Evolutionary conservation across 2,329 filamentous ascomycete species (phyloP).

Genomic region (Fusarium cyanostomum): DNA sequence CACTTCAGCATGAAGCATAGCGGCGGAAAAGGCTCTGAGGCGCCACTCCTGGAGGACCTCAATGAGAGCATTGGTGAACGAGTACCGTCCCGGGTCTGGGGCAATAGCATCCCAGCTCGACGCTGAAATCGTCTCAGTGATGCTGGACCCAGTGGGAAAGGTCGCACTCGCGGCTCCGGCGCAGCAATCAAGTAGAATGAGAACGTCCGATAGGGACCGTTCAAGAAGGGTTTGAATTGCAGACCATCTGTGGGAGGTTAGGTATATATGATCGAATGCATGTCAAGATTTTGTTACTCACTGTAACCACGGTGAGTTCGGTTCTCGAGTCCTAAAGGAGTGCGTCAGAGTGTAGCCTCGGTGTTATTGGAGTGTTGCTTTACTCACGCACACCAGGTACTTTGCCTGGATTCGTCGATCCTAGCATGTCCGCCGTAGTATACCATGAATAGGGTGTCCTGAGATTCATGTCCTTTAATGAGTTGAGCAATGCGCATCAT

Average conservation of each 20-base stretch:
- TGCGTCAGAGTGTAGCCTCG: slow-evolving; percentile 14
- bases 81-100: slow-evolving; percentile 67
- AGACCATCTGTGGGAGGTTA: slow-evolving; percentile 57
- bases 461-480: slow-evolving; percentile 65
- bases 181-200: slow-evolving; percentile 68
- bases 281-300: slow-evolving; percentile 44
- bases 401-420: slow-evolving; percentile 68
- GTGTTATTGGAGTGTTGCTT: too few relatives aligned
- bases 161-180: slow-evolving; percentile 68
- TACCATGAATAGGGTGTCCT: slow-evolving; percentile 65
- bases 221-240: slow-evolving; percentile 69
- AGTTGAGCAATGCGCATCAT: slow-evolving; percentile 66
- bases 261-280: not conserved
- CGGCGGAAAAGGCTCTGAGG: slow-evolving; percentile 63
- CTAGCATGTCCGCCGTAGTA: slow-evolving; percentile 69
- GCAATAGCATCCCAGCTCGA: slow-evolving; percentile 71
- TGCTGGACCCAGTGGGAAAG: slow-evolving; percentile 66
- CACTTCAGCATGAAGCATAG: slow-evolving; percentile 69
- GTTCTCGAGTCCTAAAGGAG: slow-evolving; percentile 55
- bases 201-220: slow-evolving; percentile 64
- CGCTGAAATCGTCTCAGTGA: slow-evolving; percentile 69
- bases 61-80: slow-evolving; percentile 67
- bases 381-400: slow-evolving; percentile 68
- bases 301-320: slow-evolving; percentile 65
- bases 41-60: slow-evolving; percentile 68